Conservation (phyloP, 768 basidiomycete species). For the Rhizopogon vesiculosus region DNA sequence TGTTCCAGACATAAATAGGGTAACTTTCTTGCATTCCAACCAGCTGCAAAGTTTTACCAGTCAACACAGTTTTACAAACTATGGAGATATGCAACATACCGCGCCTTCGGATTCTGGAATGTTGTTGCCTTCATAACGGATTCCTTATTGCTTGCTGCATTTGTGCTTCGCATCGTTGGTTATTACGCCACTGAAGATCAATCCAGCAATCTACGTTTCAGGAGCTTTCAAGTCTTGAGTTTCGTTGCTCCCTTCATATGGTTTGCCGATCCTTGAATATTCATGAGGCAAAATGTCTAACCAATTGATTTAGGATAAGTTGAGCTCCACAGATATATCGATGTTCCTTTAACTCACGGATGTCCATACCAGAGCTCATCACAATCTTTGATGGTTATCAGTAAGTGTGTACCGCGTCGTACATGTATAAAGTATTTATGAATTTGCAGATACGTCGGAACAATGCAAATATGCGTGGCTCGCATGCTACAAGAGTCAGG, state of each 20-base stretch:
- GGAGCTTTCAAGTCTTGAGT: constrained; percentile 86
- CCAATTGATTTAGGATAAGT: constrained; percentile 67
- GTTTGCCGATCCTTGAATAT: constrained; percentile 35
- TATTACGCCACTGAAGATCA: constrained; percentile 32
- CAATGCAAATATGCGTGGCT: constrained; percentile 90
- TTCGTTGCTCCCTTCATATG: constrained; percentile 87
- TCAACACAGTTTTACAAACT: constrained; percentile 58
- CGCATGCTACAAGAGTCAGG: constrained; percentile 93
- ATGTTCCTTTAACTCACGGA: not conserved
- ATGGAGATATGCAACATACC: constrained; percentile 70
- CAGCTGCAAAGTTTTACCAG: not conserved
- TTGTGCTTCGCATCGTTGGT: constrained; percentile 65
- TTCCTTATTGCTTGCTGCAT: constrained; percentile 66
- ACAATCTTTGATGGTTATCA: constrained; percentile 82
- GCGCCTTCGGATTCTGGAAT: constrained; percentile 82
- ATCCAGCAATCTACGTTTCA: constrained; percentile 39
- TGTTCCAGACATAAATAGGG: constrained; percentile 19
- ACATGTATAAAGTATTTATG: not conserved
- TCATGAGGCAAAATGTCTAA: not conserved
- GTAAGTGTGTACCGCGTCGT: constrained; percentile 29
- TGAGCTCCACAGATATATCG: constrained; percentile 22
- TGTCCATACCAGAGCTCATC: constrained; percentile 50
- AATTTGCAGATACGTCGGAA: constrained; percentile 69
- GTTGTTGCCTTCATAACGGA: constrained; percentile 69
- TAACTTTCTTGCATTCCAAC: constrained; percentile 1